Conservation (phyloP, 163 green algal species). For the Chloroidium sp. region DNA sequence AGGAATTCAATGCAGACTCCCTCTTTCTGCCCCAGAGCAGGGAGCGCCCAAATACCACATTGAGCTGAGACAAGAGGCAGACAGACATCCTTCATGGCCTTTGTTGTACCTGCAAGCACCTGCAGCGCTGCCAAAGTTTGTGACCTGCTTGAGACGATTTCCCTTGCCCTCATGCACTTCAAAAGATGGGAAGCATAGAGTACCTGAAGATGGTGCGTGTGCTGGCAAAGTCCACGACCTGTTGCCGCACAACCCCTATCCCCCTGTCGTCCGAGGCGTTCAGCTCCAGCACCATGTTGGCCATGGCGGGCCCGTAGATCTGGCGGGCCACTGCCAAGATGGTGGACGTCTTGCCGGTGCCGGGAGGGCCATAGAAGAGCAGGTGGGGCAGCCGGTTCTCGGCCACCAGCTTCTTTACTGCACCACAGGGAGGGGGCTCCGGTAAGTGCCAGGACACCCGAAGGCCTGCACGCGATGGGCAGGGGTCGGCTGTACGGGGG, state of each 20-base stretch:
- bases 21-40: too few species aligned
- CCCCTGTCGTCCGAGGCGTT: constrained; percentile 96
- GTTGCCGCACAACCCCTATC: constrained; percentile 86
- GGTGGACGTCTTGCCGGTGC: constrained; percentile 95
- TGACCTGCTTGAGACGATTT: too few species aligned
- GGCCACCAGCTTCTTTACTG: constrained; percentile 83
- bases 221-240: constrained; percentile 96
- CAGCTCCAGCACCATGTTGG: constrained; percentile 91
- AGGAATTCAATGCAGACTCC: not conserved
- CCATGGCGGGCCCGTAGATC: constrained; percentile 74
- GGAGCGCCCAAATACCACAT: too few species aligned
- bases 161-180: too few species aligned
- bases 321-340: constrained; percentile 84
- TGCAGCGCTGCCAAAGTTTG: too few species aligned
- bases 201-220: constrained; percentile 75
- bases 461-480: too few species aligned
- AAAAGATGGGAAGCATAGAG: too few species aligned
- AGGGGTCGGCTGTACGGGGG: too few species aligned
- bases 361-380: constrained; percentile 96
- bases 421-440: not conserved
- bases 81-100: too few species aligned
- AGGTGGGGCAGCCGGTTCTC: constrained; percentile 94
- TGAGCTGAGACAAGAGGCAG: too few species aligned
- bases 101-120: too few species aligned
- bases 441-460: too few species aligned